Conservation (phyloP, 129 eudicot genomes). For the Helichrysum umbraculigerum region DNA sequence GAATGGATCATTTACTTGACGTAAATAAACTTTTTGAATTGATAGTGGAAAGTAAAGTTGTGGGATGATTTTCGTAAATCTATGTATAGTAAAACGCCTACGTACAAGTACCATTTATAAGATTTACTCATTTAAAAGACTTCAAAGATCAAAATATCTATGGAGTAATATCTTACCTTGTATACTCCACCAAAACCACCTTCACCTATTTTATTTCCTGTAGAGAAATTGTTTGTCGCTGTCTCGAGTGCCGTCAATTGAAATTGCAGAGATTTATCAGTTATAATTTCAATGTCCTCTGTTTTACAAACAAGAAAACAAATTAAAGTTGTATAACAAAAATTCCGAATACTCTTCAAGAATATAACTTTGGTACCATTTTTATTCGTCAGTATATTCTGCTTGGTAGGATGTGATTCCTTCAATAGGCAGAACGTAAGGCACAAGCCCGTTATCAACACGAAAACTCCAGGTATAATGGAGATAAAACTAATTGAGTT, state of each 20-base stretch:
- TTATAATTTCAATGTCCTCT: conserved; percentile 26
- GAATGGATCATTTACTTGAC: too few species aligned
- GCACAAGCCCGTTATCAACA: background rate
- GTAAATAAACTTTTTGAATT: too few species aligned
- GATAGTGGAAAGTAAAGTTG: too few species aligned
- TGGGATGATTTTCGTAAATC: too few species aligned
- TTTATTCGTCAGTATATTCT: background rate
- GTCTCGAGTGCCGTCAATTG: conserved; percentile 21
- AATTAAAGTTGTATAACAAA: too few species aligned
- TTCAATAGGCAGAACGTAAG: background rate
- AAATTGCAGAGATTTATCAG: conserved; percentile 24
- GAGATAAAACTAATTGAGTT: background rate
- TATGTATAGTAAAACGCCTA: too few species aligned
- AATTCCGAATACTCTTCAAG: too few species aligned
- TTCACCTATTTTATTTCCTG: conserved; percentile 39
- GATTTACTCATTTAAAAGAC: background rate
- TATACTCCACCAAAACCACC: conserved; percentile 47
- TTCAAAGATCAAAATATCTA: too few species aligned
- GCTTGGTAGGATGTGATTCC: background rate
- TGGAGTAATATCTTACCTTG: conserved; percentile 11
- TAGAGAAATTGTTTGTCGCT: conserved; percentile 38
- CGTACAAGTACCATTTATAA: too few species aligned
- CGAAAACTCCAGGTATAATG: conserved; percentile 3
- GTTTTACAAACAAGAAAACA: background rate
- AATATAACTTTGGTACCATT: conserved; percentile 4